Evolutionary conservation across 352 stramenopile species (phyloP).

Genomic region (Globisporangium abappressorium): DNA sequence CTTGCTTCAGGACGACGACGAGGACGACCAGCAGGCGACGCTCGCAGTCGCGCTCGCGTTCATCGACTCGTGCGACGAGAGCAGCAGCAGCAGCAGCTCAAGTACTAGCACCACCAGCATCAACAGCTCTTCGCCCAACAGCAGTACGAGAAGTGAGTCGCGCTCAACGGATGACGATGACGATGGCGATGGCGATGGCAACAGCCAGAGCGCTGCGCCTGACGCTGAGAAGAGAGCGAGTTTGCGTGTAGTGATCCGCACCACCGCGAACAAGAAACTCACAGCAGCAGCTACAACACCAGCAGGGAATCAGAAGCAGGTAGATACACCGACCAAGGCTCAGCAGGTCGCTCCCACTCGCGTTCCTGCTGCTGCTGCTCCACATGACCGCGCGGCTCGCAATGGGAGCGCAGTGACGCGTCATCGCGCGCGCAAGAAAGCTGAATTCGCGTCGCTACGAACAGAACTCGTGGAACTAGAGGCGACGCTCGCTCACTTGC

Average conservation of each 20-base stretch:
- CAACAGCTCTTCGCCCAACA: not conserved
- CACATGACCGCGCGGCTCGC: not conserved
- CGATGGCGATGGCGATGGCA: not conserved
- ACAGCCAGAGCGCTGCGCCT: not conserved
- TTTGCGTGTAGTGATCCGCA: conserved; percentile 12
- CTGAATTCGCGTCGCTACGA: not conserved
- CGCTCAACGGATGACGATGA: not conserved
- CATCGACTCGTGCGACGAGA: conserved; percentile 23
- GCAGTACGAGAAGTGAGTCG: not conserved
- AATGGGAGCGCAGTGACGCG: conserved; percentile 1
- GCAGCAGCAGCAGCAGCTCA: not conserved
- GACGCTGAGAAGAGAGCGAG: not conserved
- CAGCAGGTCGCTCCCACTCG: not conserved
- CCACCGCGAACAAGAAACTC: conserved; percentile 7
- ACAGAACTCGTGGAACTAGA: not conserved
- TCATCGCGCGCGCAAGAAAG: conserved; percentile 4
- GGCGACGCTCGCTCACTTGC: conserved; percentile 4
- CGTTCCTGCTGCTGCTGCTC: not conserved
- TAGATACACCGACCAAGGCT: not conserved
- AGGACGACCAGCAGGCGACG: conserved; percentile 4
- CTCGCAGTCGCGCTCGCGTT: conserved; percentile 13
- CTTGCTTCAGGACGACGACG: conserved; percentile 2
- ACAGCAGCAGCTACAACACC: not conserved
- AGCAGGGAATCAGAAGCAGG: not conserved
- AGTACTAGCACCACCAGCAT: not conserved